Base-by-base conservation (phyloP, 352 stramenopile genomes). In the Nothophytophthora sp. region DNA sequence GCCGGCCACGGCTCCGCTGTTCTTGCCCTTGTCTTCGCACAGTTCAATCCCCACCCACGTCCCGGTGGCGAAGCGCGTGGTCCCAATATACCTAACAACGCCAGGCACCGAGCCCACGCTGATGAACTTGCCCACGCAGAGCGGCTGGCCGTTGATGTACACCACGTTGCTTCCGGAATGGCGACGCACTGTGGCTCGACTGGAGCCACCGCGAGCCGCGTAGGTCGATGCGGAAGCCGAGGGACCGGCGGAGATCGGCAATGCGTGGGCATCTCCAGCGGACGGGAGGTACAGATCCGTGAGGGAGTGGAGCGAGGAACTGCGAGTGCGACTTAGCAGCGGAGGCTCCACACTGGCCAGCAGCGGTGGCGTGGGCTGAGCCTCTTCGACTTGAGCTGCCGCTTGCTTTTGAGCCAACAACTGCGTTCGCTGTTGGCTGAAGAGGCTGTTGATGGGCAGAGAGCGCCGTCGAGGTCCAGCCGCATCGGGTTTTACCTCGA, bases 11-110 rank as follows among this genome's bases (percentile, higher is more conserved):
- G 58, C 76, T 18, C 81, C 81, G 43, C 77, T 76, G 62, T 89
- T 72, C 39, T 88, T 86, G 42, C 81, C 81, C 29, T 82, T 77
- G 46, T 67, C 51, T 37, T 86, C 62, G 19, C 56, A 67, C 5
- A 90, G 63, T 47, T 89, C 79, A n/a, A 92, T 77, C 16, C 81
- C 81, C 35, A 90, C 69, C 81, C 81, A 92, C n/a, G 61, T 73
- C 15, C 75, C 81, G 0, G 63, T 58, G 5, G 76, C 80, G 19
- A 92, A 90, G 10, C 69, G 60, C 12, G 76, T 86, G 0, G 75
- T 71, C 1, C 81, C 81, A 37, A 92, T 80, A 50, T 81, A 90
- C 1, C 75, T 75, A 27, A 92, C 78, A 18, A 88, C 68, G 8
- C 79, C 81, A 15, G 70, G 62, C n/a, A 82, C 72, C 15, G 55